Evolutionary conservation across 169 alveolate species (phyloP).

Genomic region (Neospora caninum): DNA sequence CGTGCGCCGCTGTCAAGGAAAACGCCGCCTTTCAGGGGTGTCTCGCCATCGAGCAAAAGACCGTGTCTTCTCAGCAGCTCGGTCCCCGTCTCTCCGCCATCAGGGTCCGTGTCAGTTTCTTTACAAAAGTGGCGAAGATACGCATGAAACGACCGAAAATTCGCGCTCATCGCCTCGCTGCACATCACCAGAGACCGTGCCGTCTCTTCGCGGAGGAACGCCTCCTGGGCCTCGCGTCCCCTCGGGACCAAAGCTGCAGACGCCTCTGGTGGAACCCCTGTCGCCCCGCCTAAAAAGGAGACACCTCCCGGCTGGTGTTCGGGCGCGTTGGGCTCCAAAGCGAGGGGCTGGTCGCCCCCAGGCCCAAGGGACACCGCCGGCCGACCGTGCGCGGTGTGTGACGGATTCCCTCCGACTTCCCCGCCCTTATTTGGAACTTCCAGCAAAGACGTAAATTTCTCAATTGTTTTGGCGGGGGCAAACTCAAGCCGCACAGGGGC

Average conservation of each 20-base stretch:
- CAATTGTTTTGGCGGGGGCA: too few relatives aligned
- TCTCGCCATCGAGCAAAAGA: background rate
- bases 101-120: background rate
- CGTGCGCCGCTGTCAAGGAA: background rate
- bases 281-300: background rate
- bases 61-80: background rate
- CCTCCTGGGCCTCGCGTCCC: background rate
- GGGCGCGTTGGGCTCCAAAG: slow-evolving; percentile 15
- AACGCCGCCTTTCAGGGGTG: background rate
- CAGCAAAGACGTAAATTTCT: too few relatives aligned
- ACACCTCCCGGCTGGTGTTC: background rate
- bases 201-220: background rate
- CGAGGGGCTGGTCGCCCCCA: background rate
- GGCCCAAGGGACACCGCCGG: too few relatives aligned
- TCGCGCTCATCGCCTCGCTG: background rate
- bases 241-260: too few relatives aligned
- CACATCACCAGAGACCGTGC: background rate
- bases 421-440: background rate
- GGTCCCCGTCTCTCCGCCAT: background rate
- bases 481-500: too few relatives aligned
- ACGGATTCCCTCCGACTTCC: background rate
- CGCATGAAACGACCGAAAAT: background rate
- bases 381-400: too few relatives aligned
- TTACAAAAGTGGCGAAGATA: background rate
- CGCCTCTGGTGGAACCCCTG: background rate